Evolutionary conservation across 768 basidiomycete genomes (phyloP).

Genomic region (Sarcodon aspratus): DNA sequence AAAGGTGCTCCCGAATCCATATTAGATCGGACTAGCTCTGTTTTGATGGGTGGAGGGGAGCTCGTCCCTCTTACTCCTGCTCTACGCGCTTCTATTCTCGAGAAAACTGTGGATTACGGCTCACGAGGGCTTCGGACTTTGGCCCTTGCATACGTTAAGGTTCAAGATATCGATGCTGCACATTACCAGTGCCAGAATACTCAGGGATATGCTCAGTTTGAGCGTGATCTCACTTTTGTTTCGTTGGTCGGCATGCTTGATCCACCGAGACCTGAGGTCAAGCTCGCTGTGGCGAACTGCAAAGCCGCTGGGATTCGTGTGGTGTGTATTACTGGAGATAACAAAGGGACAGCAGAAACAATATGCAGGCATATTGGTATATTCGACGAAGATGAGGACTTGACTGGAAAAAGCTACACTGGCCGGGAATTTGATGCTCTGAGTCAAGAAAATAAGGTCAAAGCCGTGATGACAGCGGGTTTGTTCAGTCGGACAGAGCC

Average conservation of each 20-base stretch:
- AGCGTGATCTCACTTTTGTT: conserved; percentile 86
- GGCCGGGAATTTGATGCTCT: conserved; percentile 85
- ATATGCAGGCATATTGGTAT: conserved; percentile 96
- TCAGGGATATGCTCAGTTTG: conserved; percentile 81
- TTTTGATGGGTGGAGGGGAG: conserved; percentile 46
- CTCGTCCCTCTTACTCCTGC: conserved; percentile 52
- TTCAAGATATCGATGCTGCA: conserved; percentile 59
- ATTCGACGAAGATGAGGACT: conserved; percentile 75
- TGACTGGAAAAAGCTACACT: conserved; percentile 93
- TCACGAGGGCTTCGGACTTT: conserved; percentile 79
- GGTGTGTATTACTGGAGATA: conserved; percentile 96
- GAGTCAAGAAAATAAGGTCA: conserved; percentile 67
- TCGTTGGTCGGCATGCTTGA: conserved; percentile 97
- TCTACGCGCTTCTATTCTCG: conserved; percentile 49
- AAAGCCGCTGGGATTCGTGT: conserved; percentile 89
- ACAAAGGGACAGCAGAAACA: conserved; percentile 95
- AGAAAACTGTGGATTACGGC: conserved; percentile 65
- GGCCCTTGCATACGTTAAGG: conserved; percentile 80
- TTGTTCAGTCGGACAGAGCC: conserved; percentile 94
- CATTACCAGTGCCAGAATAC: conserved; percentile 77
- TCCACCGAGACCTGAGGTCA: conserved; percentile 91
- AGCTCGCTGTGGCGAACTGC: conserved; percentile 79
- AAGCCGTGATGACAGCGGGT: conserved; percentile 78
- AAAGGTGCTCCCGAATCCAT: conserved; percentile 97
- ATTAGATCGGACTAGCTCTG: conserved; percentile 76